Evolutionary conservation across 768 basidiomycete genomes (phyloP), one percentile per base, ranked within the genome.

Genomic region (Leccinum uliginosum): DNA sequence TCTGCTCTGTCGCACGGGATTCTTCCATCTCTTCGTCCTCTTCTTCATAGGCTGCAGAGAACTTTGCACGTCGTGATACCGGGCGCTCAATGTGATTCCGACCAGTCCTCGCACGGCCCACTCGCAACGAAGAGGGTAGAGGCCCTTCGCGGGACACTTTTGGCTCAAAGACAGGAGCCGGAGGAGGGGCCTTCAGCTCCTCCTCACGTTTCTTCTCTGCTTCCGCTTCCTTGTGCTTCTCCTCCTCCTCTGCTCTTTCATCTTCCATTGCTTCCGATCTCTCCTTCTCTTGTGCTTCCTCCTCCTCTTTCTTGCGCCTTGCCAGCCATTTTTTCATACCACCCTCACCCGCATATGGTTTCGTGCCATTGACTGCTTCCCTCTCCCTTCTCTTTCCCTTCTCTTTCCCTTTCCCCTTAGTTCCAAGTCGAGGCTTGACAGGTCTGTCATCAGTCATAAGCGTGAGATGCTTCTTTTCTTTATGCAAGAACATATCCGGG

Each of bases 261-360:
- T 71, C 71, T 34, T 72, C 70, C 61, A 75, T 67, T 10, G 72
- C 72, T 32, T 73, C 70, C 1, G 67, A 67, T 43, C 62, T 65
- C 48, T 73, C 74, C 58, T 65, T 64, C 52, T 73, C 73, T 24
- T 73, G 66, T 23, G 73, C 80, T 56, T 80, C 78, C 52, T 81
- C 77, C 43, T 76, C 81, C 65, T 87, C 86, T 59, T 76, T 72
- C 65, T 80, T 81, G 50, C 84, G 75, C 61, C 82, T 79, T 21
- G 86, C 84, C 38, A 91, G 70, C 68, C 89, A 73, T 65, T 86
- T 91, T 76, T 86, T 89, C 79, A 89, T 84, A 1, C 87, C 87
- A 52, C 89, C 86, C 59, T 83, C 81, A 7, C 89, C 89, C 1
- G 87, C 84, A 63, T 91, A 91, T 4, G 89, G 89, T 64, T 91